Conservation (phyloP, 2,329 filamentous ascomycete species). For the Orbilia quercus region DNA sequence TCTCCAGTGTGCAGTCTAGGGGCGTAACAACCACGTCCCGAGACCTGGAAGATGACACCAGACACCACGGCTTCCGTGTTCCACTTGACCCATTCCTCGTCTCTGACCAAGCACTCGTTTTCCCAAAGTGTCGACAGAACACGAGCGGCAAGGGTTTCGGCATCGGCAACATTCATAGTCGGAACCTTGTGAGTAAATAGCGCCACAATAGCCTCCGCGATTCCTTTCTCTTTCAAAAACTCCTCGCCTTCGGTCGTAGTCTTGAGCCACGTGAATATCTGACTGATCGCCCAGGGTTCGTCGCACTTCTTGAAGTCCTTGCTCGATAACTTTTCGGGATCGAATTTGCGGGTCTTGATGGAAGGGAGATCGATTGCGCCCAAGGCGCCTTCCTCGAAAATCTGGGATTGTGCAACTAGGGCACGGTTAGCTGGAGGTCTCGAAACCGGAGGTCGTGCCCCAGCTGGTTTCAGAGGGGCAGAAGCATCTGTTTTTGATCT, state of each 20-base stretch:
- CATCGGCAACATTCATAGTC: constrained; percentile 98
- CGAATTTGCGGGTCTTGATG: constrained; percentile 83
- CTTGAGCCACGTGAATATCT: constrained; percentile 86
- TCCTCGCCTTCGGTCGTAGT: constrained; percentile 90
- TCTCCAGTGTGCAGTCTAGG: constrained; percentile 78
- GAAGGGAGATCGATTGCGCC: constrained; percentile 81
- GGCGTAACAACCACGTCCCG: constrained; percentile 89
- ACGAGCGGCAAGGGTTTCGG: constrained; percentile 81
- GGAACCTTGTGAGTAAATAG: constrained; percentile 95
- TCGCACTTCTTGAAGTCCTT: constrained; percentile 84
- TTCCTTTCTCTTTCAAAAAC: constrained; percentile 83
- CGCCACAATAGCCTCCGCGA: constrained; percentile 86
- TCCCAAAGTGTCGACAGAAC: constrained; percentile 84
- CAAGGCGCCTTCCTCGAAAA: constrained; percentile 48
- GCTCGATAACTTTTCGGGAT: constrained; percentile 82
- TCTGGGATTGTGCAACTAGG: constrained; percentile 61
- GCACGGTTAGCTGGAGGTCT: constrained; percentile 57
- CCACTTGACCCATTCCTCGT: constrained; percentile 98
- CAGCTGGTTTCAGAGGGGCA: constrained; percentile 61
- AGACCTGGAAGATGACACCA: constrained; percentile 92
- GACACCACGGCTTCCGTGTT: constrained; percentile 77
- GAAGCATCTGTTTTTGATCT: constrained; percentile 95
- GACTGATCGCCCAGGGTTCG: constrained; percentile 92
- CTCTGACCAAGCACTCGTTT: constrained; percentile 79
- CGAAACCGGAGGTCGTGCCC: constrained; percentile 56